Percentiles rank a stretch among this genome's conserved stretches.
Evolutionary conservation across 495 filamentous ascomycete genomes (phyloP).

Genomic region (Delitschia confertaspora): DNA sequence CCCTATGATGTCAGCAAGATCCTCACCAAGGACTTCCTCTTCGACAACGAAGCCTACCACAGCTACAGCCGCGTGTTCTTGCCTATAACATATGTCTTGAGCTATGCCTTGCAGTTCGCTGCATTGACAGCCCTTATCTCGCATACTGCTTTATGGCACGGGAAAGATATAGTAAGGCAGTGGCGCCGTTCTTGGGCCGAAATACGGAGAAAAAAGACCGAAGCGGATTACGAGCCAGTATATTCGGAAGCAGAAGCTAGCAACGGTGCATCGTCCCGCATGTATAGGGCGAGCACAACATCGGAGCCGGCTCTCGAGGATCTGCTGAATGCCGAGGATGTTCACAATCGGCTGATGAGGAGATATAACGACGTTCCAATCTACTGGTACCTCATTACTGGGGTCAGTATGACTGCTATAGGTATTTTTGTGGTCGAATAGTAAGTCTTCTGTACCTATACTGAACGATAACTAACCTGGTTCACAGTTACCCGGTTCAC

Average conservation of each 20-base stretch:
- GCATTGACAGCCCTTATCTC: constrained; percentile 63
- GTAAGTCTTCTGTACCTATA: constrained; percentile 35
- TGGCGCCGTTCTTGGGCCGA: constrained; percentile 34
- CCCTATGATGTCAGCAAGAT: constrained; percentile 69
- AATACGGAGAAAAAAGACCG: constrained; percentile 15
- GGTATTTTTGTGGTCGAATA: constrained; percentile 80
- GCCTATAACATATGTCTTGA: constrained; percentile 52
- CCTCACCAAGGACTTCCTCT: constrained; percentile 59
- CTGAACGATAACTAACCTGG: too few species aligned
- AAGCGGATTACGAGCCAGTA: constrained; percentile 26
- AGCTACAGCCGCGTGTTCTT: constrained; percentile 73
- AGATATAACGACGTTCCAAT: constrained; percentile 66
- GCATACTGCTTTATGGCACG: constrained; percentile 55
- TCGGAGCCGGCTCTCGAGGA: constrained; percentile 42
- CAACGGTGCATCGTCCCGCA: constrained; percentile 7
- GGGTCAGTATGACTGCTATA: constrained; percentile 59
- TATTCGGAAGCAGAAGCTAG: constrained; percentile 2
- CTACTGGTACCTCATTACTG: constrained; percentile 66
- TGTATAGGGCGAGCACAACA: constrained; percentile 8
- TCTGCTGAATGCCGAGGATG: constrained; percentile 57
- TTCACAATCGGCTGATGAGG: constrained; percentile 70
- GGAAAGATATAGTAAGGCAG: constrained; percentile 62
- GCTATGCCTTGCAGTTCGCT: constrained; percentile 71
- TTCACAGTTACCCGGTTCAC: constrained; percentile 61
- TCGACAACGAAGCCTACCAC: constrained; percentile 61